Conservation (phyloP, 2,329 filamentous ascomycete species). For the Aspergillus thermomutatus region DNA sequence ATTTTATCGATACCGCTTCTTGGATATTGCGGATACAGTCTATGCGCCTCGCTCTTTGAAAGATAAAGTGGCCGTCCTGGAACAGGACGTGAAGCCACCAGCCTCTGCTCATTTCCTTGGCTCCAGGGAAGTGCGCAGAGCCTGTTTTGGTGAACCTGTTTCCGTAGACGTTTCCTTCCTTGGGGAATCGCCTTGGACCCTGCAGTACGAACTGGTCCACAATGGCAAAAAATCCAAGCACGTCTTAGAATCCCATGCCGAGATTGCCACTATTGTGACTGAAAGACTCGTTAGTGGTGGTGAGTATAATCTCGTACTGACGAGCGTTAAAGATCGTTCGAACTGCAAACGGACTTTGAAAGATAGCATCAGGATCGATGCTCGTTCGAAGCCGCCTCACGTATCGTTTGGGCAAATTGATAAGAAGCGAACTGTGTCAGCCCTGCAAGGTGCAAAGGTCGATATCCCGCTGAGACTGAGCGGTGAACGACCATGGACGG, state of each 20-base stretch:
- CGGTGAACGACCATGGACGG: conserved; percentile 78
- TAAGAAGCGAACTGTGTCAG: conserved; percentile 69
- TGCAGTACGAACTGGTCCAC: conserved; percentile 92
- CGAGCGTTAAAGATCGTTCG: conserved; percentile 79
- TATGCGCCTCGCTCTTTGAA: conserved; percentile 66
- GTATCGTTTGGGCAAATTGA: conserved; percentile 83
- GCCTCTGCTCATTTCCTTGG: conserved; percentile 71
- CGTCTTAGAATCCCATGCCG: conserved; percentile 60
- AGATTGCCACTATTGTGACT: conserved; percentile 70
- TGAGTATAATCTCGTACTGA: conserved; percentile 83
- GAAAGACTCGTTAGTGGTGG: conserved; percentile 73
- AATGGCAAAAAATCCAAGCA: conserved; percentile 77
- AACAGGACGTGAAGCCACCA: conserved; percentile 90
- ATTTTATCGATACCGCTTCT: conserved; percentile 82
- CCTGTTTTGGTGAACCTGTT: conserved; percentile 80
- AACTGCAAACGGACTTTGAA: conserved; percentile 84
- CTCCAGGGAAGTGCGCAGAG: conserved; percentile 53
- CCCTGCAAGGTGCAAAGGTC: conserved; percentile 71
- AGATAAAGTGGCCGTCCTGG: conserved; percentile 62
- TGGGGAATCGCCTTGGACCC: conserved; percentile 80
- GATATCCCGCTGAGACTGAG: conserved; percentile 79
- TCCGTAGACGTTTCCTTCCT: conserved; percentile 70
- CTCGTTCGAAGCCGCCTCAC: conserved; percentile 83
- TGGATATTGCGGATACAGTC: conserved; percentile 74
- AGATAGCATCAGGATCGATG: conserved; percentile 78